A percentile compares a stretch with the other conserved stretches of the same genome.
Conservation (phyloP, 2,329 filamentous ascomycete genomes). For the Talaromyces sp. region DNA sequence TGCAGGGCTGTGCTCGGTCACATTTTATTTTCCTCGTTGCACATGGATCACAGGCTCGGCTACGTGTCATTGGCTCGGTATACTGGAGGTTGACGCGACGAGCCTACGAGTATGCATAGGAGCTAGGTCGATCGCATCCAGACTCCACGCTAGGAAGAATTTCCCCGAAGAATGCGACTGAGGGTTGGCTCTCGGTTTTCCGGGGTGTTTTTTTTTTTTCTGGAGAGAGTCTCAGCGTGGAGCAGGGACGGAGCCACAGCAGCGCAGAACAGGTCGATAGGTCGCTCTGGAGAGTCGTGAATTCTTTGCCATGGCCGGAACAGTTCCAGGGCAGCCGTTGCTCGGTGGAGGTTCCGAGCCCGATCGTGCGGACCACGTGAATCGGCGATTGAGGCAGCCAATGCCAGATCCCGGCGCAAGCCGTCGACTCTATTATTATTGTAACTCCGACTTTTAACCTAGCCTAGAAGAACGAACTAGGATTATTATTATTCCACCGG, state of each 20-base stretch:
- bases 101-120: constrained; percentile 13
- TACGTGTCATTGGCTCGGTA: constrained; percentile 12
- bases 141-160: not conserved
- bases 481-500: no score
- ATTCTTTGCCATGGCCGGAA: not conserved
- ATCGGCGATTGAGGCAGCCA: not conserved
- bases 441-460: no score
- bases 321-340: not conserved
- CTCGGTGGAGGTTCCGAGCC: not conserved
- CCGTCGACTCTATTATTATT: no score
- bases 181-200: not conserved
- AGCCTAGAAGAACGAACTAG: no score
- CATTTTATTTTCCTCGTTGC: constrained; percentile 13
- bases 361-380: not conserved
- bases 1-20: constrained; percentile 11
- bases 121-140: constrained; percentile 1
- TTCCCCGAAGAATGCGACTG: not conserved
- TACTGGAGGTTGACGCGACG: constrained; percentile 8
- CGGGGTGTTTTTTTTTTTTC: not conserved
- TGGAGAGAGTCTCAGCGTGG: not conserved
- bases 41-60: constrained; percentile 13
- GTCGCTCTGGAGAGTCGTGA: not conserved
- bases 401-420: no score
- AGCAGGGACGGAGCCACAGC: not conserved
- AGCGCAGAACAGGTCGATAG: not conserved